phyloP scores from a whole-genome alignment of 1,139 yeast genomes.

The Magnusiomyces starmeri region DNA sequence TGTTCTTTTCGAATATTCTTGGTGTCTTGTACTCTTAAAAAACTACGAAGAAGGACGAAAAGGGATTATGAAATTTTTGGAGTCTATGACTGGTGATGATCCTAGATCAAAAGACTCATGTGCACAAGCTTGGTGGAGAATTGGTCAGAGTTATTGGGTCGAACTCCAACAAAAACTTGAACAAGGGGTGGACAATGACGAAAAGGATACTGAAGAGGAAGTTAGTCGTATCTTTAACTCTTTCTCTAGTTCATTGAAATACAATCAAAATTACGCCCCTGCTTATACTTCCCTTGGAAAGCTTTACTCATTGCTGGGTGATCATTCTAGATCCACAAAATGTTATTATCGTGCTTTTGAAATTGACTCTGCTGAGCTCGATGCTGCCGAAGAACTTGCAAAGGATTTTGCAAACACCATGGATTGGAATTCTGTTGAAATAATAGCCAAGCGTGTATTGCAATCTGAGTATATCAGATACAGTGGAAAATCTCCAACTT shows the following conservation, averaged over 20 bases:
- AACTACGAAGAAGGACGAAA: constrained; percentile 49
- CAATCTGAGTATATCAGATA: constrained; percentile 50
- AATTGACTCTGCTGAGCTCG: constrained; percentile 65
- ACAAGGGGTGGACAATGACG: constrained; percentile 18
- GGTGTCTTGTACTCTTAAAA: constrained; percentile 63
- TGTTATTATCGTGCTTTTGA: constrained; percentile 90
- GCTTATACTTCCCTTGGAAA: constrained; percentile 76
- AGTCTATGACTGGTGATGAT: constrained; percentile 43
- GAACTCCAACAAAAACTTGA: constrained; percentile 14
- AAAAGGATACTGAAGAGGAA: constrained; percentile 24
- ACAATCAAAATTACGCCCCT: constrained; percentile 59
- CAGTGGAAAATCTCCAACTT: constrained; percentile 38
- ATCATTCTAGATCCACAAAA: constrained; percentile 64
- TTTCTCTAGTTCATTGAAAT: constrained; percentile 57
- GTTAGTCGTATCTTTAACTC: constrained; percentile 43
- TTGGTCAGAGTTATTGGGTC: constrained; percentile 52
- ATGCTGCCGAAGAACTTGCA: constrained; percentile 68
- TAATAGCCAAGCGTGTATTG: constrained; percentile 51
- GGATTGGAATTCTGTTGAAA: constrained; percentile 85
- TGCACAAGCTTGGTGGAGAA: constrained; percentile 62
- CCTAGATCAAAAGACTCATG: constrained; percentile 47
- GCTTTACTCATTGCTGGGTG: constrained; percentile 55
- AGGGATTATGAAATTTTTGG: constrained; percentile 42
- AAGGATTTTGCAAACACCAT: constrained; percentile 53
- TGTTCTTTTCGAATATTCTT: constrained; percentile 65